Base-by-base conservation (phyloP, 768 basidiomycete genomes). In the Hygrocybe coccinea region DNA sequence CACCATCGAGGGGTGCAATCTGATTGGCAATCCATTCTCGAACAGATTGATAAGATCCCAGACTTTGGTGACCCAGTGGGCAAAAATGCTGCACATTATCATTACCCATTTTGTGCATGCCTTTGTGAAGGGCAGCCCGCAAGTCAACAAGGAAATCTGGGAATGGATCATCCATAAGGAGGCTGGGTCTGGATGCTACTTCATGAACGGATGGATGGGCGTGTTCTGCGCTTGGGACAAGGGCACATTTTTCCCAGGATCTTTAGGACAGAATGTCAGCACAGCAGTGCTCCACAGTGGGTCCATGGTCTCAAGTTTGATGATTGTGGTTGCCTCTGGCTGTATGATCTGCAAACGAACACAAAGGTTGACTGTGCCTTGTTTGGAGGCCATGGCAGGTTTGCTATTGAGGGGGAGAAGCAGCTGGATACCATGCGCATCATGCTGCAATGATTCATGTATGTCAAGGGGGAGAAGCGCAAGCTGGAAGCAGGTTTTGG, bases 11-110 rank as follows among this genome's bases (percentile, higher is more conserved):
- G 79, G 79, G 1, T 66, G 36, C 67, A 64, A 33, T 50, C 60
- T 2, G 79, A 79, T 60, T 79, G 74, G 70, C 56, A 69, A 14
- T 57, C 60, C 4, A 65, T 79, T 10, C 63, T 72, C 6, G 3
- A 37, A 2, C 66, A 76, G 9, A 53, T 79, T 21, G 75, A 76
- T 9, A 73, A 70, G 56, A 63, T 79, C 44, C 64, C 65, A 34
- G 60, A 64, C 8, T 76, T 73, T 48, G 77, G 72, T n/a, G 63
- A 60, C 43, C 2, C 67, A 68, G 5, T 79, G 76, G 76, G 65
- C 68, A 17, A 62, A 67, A 29, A 67, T 80, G 24, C 69, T 79
- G 7, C 66, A 66, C 9, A 75, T 75, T 0, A 62, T 79, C 21
- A 59, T 79, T 43, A 36, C 59, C 33, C 67, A 70, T 14, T 75